These are phyloP conservation scores for Linnemannia zychae DNA, from an alignment of 192 early-diverging fungal species.

Conservation along the genomic window DNA sequence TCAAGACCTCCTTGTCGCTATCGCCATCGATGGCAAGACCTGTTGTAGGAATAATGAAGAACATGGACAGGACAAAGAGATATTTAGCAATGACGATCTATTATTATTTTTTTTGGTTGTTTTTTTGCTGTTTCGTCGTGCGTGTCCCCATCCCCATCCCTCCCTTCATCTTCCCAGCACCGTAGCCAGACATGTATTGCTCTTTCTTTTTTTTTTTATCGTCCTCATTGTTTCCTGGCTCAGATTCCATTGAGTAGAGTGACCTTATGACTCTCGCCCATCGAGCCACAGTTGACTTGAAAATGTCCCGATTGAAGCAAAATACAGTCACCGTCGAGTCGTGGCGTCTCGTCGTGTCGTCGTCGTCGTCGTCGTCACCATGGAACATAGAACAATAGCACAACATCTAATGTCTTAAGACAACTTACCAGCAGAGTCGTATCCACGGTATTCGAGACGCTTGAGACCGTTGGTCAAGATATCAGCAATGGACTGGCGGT, in stretches of 20 bases:
- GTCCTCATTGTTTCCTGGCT: not conserved
- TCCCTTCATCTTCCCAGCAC: not conserved
- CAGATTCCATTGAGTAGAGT: constrained; percentile 14
- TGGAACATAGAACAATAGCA: not conserved
- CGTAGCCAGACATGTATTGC: too few species aligned
- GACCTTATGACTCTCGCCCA: constrained; percentile 8
- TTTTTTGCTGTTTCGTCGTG: not conserved
- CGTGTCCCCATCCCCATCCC: not conserved
- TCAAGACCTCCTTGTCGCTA: constrained; percentile 72
- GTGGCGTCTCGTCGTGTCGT: not conserved
- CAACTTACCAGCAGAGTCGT: constrained; percentile 91
- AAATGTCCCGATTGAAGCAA: not conserved
- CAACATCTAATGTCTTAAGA: not conserved
- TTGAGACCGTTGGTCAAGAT: constrained; percentile 92
- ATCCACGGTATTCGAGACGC: constrained; percentile 98
- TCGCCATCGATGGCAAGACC: constrained; percentile 93
- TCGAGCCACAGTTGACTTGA: not conserved
- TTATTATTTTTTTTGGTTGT: not conserved
- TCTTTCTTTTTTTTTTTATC: not conserved
- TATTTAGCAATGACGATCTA: not conserved
- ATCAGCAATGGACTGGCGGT: constrained; percentile 90
- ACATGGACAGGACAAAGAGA: not conserved
- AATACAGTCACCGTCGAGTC: not conserved
- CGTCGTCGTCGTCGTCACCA: not conserved
- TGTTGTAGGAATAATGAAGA: not conserved